These are phyloP conservation scores for Ogataea degrootiae DNA, from an alignment of 805 yeast genomes.

Conservation along the genomic window DNA sequence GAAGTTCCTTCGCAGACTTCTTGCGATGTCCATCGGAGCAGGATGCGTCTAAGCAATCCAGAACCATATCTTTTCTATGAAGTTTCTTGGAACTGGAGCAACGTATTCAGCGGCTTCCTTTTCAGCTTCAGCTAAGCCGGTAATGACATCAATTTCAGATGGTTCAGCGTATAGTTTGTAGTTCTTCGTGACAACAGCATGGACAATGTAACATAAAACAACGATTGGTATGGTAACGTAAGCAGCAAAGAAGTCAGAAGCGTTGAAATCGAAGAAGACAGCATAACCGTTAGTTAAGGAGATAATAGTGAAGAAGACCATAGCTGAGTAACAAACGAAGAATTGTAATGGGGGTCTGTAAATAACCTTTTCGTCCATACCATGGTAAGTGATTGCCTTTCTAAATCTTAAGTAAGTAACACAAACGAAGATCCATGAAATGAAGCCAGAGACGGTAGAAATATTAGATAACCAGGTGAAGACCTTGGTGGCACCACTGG, in stretches of 20 bases:
- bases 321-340: conserved; percentile 50
- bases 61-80: conserved; percentile 38
- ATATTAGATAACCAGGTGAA: conserved; percentile 68
- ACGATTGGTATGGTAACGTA: conserved; percentile 57
- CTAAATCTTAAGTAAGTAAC: conserved; percentile 59
- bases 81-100: conserved; percentile 33
- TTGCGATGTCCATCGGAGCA: not conserved
- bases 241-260: conserved; percentile 57
- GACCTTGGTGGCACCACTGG: conserved; percentile 51
- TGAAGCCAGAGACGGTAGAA: conserved; percentile 62
- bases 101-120: conserved; percentile 39
- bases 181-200: conserved; percentile 40
- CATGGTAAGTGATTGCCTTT: conserved; percentile 53
- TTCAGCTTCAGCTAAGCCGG: conserved; percentile 51
- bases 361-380: conserved; percentile 49
- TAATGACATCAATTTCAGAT: conserved; percentile 49
- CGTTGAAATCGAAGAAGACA: conserved; percentile 48
- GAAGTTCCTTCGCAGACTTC: too few relatives aligned
- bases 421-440: conserved; percentile 56
- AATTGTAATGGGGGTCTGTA: conserved; percentile 55
- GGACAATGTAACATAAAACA: conserved; percentile 47
- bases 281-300: conserved; percentile 54
- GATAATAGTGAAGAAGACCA: conserved; percentile 39
- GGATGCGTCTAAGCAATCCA: conserved; percentile 25
- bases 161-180: conserved; percentile 43